These are phyloP conservation scores for Termitomyces titanicus DNA, from an alignment of 768 basidiomycete species.

Conservation along the genomic window DNA sequence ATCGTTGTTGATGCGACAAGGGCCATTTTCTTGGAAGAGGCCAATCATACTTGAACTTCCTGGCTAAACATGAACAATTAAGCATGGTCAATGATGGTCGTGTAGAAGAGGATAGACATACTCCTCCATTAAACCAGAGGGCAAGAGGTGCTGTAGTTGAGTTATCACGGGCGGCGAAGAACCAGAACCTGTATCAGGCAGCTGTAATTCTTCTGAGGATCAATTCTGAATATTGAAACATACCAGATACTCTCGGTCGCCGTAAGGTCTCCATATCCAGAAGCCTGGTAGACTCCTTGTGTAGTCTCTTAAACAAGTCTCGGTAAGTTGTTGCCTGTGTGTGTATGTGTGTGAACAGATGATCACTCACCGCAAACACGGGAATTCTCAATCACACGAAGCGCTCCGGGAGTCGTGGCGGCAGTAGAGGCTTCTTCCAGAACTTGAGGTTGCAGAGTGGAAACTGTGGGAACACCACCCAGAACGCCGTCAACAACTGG, in stretches of 20 bases:
- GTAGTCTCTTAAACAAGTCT: conserved; percentile 45
- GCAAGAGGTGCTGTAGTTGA: conserved; percentile 58
- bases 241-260: conserved; percentile 58
- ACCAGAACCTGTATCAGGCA: conserved; percentile 56
- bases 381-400: conserved; percentile 57
- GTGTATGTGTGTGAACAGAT: not conserved
- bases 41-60: conserved; percentile 59
- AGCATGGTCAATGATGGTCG: not conserved
- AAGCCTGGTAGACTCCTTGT: conserved; percentile 56
- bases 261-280: conserved; percentile 61
- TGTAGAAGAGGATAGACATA: conserved; percentile 17
- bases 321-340: not conserved
- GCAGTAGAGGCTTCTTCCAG: conserved; percentile 14
- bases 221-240: not conserved
- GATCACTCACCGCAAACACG: conserved; percentile 50
- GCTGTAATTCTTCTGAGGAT: too few relatives aligned
- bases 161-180: conserved; percentile 61
- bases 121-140: conserved; percentile 67
- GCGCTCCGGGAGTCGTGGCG: conserved; percentile 37
- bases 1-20: conserved; percentile 63
- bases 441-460: conserved; percentile 12
- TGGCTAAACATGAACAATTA: conserved; percentile 29
- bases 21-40: conserved; percentile 72
- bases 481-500: conserved; percentile 47
- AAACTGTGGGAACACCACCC: conserved; percentile 37